phyloP scores from a whole-genome alignment of 345 rosid genomes.

The Euphorbia pulcherrima region DNA sequence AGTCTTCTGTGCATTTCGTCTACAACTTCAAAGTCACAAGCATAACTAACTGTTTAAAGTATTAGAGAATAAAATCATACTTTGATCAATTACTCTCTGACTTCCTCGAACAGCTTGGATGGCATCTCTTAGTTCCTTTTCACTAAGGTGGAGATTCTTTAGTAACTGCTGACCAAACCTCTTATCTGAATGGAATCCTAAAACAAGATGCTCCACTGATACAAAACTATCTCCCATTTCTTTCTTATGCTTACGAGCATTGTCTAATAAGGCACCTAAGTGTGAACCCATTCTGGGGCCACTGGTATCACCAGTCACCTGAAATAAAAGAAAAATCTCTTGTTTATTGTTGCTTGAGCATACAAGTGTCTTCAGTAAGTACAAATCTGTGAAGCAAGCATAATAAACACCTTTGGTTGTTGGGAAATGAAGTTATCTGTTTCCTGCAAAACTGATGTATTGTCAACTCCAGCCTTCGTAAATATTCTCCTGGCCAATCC shows the following conservation, averaged over 20 bases:
- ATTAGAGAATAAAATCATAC: slow-evolving; percentile 32
- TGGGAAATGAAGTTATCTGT: slow-evolving; percentile 55
- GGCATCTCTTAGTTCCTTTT: slow-evolving; percentile 61
- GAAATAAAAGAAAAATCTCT: slow-evolving; percentile 4
- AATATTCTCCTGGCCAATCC: slow-evolving; percentile 77
- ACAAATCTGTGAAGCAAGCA: background rate
- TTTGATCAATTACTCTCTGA: slow-evolving; percentile 87
- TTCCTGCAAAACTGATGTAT: slow-evolving; percentile 64
- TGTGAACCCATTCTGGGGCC: slow-evolving; percentile 63
- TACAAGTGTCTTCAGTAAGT: background rate
- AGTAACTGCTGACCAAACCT: slow-evolving; percentile 74
- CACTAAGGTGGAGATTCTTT: slow-evolving; percentile 48
- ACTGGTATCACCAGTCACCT: slow-evolving; percentile 69
- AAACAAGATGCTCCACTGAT: slow-evolving; percentile 72
- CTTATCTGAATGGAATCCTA: slow-evolving; percentile 60
- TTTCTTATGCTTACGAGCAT: slow-evolving; percentile 55
- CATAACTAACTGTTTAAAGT: background rate
- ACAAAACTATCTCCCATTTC: slow-evolving; percentile 78
- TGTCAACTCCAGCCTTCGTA: slow-evolving; percentile 70
- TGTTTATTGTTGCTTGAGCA: too few species aligned
- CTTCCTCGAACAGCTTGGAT: slow-evolving; percentile 69
- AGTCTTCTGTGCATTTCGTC: background rate
- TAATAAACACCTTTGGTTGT: slow-evolving; percentile 55
- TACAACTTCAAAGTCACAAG: background rate
- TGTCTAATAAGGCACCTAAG: slow-evolving; percentile 48